A percentile compares a stretch with the other conserved stretches of the same genome.
These are phyloP conservation scores for Sesbania bispinosa DNA, from an alignment of 306 rosid genomes.

Conservation along the genomic window DNA sequence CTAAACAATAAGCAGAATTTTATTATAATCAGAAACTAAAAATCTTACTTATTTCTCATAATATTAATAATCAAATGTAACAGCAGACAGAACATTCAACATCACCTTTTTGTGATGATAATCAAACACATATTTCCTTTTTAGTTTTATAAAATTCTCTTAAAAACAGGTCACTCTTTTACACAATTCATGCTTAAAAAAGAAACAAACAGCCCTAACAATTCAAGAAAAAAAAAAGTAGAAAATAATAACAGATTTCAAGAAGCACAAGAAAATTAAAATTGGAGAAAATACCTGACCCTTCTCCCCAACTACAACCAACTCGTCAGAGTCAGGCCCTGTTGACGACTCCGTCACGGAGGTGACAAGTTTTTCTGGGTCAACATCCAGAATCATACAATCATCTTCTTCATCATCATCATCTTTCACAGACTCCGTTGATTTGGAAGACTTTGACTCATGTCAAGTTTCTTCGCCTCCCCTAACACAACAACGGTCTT, in stretches of 20 bases:
- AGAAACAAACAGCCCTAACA: no score
- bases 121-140: no score
- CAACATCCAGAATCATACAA: constrained; percentile 64
- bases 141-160: no score
- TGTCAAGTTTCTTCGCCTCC: constrained; percentile 34
- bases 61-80: no score
- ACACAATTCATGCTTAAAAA: no score
- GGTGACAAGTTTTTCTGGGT: constrained; percentile 46
- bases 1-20: no score
- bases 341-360: constrained; percentile 10
- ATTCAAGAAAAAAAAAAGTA: background rate
- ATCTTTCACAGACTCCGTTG: constrained; percentile 19
- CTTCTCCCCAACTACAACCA: constrained; percentile 66
- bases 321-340: constrained; percentile 68
- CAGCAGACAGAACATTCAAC: no score
- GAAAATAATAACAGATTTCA: background rate
- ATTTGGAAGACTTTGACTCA: constrained; percentile 29
- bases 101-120: no score
- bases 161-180: no score
- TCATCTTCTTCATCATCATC: constrained; percentile 54
- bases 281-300: constrained; percentile 53
- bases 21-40: no score
- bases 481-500: constrained; percentile 35
- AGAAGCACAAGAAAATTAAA: background rate
- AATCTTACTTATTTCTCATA: no score